Percentiles rank a stretch among this genome's conserved stretches.
Conservation (phyloP, 2,329 filamentous ascomycete genomes). For the Botrytis deweyae region DNA sequence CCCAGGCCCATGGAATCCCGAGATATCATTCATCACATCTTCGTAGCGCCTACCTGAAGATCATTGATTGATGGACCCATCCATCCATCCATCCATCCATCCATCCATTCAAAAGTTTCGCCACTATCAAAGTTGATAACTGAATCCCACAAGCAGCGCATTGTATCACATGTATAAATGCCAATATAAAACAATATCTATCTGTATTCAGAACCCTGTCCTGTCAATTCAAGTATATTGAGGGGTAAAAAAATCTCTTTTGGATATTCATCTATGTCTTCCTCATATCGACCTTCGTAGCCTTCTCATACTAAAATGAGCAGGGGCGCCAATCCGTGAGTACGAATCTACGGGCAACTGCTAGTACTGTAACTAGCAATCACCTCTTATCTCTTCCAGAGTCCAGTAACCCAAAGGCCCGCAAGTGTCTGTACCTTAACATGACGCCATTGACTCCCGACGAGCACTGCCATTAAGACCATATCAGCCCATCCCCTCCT, state of each 20-base stretch:
- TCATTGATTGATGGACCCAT: neutral
- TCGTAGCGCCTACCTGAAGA: neutral
- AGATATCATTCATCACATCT: neutral
- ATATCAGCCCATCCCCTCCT: conserved; percentile 2
- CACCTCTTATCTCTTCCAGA: neutral
- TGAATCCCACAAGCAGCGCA: neutral
- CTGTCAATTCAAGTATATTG: conserved; percentile 6
- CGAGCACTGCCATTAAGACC: conserved; percentile 21
- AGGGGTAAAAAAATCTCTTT: neutral
- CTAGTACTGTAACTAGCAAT: conserved; percentile 4
- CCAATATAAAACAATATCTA: neutral
- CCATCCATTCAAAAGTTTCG: neutral
- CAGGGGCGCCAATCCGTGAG: neutral
- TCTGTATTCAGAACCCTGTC: neutral
- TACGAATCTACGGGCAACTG: neutral
- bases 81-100: neutral
- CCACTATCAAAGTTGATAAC: neutral
- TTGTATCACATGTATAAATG: neutral
- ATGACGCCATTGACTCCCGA: conserved; percentile 26
- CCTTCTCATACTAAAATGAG: conserved; percentile 4
- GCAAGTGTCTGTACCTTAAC: conserved; percentile 20
- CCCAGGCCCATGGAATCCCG: neutral
- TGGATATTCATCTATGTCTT: neutral
- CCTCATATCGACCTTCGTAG: neutral
- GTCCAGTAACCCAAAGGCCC: neutral